Conservation (phyloP, 1,284 basidiomycete genomes). For the Ganoderma sp. region DNA sequence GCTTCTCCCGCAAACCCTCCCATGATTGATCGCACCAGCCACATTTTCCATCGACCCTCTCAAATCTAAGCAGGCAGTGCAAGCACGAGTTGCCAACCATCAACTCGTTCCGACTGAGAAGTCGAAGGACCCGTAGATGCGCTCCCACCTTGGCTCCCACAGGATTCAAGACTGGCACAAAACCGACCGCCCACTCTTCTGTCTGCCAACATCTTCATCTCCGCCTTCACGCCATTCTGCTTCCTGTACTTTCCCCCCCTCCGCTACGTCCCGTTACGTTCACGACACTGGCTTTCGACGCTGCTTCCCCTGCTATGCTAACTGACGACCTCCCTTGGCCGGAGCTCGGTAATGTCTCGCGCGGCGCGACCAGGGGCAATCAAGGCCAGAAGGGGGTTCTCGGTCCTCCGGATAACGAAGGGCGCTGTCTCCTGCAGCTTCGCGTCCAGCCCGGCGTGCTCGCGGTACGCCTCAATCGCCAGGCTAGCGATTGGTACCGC, state of each 20-base stretch:
- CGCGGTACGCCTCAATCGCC: constrained; percentile 70
- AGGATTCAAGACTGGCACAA: constrained; percentile 31
- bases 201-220: constrained; percentile 29
- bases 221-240: constrained; percentile 29
- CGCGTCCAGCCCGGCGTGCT: constrained; percentile 81
- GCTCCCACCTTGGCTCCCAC: constrained; percentile 38
- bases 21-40: constrained; percentile 35
- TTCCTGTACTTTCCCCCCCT: constrained; percentile 24
- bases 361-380: constrained; percentile 81
- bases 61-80: constrained; percentile 32
- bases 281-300: constrained; percentile 19
- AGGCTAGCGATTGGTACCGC: constrained; percentile 80
- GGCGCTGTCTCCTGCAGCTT: constrained; percentile 72
- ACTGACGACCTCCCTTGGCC: constrained; percentile 82
- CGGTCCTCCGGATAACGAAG: constrained; percentile 69
- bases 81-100: constrained; percentile 32
- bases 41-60: constrained; percentile 24
- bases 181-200: constrained; percentile 26
- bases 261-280: constrained; percentile 18
- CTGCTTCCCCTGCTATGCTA: constrained; percentile 48
- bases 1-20: constrained; percentile 27
- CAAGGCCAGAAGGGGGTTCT: constrained; percentile 81
- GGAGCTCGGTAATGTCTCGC: constrained; percentile 80
- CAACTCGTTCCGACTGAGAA: constrained; percentile 31
- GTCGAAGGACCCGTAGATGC: constrained; percentile 30